Base-by-base conservation (phyloP, 2,329 filamentous ascomycete genomes). In the Cordyceps tenuipes region DNA sequence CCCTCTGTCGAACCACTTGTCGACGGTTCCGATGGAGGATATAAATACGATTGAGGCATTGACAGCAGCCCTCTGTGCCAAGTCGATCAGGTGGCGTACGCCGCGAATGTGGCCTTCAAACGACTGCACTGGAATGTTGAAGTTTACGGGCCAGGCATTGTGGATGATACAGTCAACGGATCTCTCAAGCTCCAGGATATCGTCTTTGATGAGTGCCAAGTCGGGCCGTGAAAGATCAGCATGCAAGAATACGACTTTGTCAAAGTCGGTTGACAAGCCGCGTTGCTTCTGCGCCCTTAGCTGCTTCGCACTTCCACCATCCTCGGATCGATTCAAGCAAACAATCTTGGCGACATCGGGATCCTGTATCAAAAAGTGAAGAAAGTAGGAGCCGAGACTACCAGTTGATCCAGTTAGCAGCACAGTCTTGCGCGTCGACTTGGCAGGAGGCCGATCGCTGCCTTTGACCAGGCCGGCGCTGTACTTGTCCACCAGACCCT, bases 351-450 rank as follows among this genome's bases (percentile, higher is more conserved):
- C 43, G 2, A 64, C 61, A 4, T 50, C 15, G 2, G 57, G 43
- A 62, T 49, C 8, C 36, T 54, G n/a, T 26, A 51, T 53, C 71
- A 69, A 10, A 76, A 69, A 62, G 26, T 75, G 69, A 8, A 79
- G 70, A 2, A 96, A 78, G 68, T 91, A 94, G 0, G 89, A 83
- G 17, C 91, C 92, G 19, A 97, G 74, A 74, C 96, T 96, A 2
- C 92, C 92, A 5, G 92, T 96, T 3, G 88, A 90, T 26, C 92
- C 92, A 1, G 91, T 96, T 10, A 96, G 75, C 70, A 96, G 87
- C 12, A 94, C 79, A 0, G 87, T 91, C 62, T 76, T 63, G 59
- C 69, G 60, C 6, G 50, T 54, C 7, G 57, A 23, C 50, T 54
- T 60, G 10, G 57, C 36, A 5, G 15, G 43, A 12, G 50, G 44